A percentile compares a stretch with the other conserved stretches of the same genome.
Evolutionary conservation across 805 yeast genomes (phyloP).

Genomic region (Saccharomycopsis schoenii): DNA sequence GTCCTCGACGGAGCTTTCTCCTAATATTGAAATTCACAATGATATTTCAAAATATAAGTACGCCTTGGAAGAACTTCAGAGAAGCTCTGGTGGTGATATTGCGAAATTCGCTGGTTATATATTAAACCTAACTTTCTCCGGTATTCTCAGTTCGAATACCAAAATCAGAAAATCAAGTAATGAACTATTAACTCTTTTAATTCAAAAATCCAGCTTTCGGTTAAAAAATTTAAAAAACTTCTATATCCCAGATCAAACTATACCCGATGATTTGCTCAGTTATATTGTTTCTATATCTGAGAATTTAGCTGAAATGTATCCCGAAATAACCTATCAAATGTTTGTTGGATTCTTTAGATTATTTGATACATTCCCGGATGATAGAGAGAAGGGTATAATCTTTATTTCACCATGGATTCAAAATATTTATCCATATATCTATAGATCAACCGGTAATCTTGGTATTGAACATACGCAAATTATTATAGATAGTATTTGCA

Average conservation of each 20-base stretch:
- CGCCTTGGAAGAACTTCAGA: background rate
- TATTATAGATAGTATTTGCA: conserved; percentile 39
- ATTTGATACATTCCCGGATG: background rate
- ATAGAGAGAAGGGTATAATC: conserved; percentile 21
- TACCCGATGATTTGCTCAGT: conserved; percentile 44
- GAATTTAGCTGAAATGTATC: conserved; percentile 35
- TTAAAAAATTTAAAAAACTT: background rate
- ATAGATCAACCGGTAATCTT: conserved; percentile 21
- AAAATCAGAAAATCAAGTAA: conserved; percentile 22
- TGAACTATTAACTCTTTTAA: background rate
- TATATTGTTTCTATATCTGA: conserved; percentile 40
- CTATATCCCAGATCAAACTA: conserved; percentile 25
- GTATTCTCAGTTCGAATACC: conserved; percentile 19
- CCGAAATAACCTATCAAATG: conserved; percentile 42
- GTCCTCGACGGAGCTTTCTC: background rate
- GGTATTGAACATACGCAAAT: conserved; percentile 40
- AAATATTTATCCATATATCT: conserved; percentile 39
- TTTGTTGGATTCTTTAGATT: conserved; percentile 32
- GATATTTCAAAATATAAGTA: background rate
- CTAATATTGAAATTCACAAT: background rate
- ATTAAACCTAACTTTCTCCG: conserved; percentile 7
- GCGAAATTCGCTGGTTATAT: conserved; percentile 9
- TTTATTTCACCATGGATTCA: conserved; percentile 47
- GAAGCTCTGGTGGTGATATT: conserved; percentile 1
- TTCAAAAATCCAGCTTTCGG: background rate